Evolutionary conservation across 441 rosid genomes (phyloP).

Genomic region (Pelargonium exstipulatum): DNA sequence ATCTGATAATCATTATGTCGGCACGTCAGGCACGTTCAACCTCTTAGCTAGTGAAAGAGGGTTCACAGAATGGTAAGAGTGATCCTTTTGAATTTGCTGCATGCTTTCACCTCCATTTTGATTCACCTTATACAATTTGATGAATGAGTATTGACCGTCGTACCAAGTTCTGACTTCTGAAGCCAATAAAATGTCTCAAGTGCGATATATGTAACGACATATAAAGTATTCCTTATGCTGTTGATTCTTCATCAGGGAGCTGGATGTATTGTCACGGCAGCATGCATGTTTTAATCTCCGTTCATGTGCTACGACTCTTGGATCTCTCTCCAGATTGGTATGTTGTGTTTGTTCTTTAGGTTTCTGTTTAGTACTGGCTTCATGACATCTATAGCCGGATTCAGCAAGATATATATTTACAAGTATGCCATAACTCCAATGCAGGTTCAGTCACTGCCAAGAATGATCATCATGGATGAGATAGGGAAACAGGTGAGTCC

Average conservation of each 20-base stretch:
- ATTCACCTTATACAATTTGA: background rate
- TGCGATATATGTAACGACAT: too few relatives aligned
- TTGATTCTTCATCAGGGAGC: conserved; percentile 55
- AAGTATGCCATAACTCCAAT: conserved; percentile 21
- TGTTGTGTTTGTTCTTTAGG: conserved; percentile 5
- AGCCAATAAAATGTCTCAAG: too few relatives aligned
- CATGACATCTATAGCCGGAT: conserved; percentile 7
- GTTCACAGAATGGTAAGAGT: conserved; percentile 78
- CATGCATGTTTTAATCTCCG: conserved; percentile 79
- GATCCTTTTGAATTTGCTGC: background rate
- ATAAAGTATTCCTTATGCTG: conserved; percentile 5
- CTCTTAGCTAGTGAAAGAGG: conserved; percentile 73
- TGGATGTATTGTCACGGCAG: conserved; percentile 78
- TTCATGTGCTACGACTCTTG: conserved; percentile 81
- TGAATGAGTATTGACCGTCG: too few relatives aligned
- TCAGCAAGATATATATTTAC: conserved; percentile 13
- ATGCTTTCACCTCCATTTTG: background rate
- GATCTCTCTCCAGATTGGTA: conserved; percentile 92
- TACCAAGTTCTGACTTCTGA: too few relatives aligned
- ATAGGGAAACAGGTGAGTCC: conserved; percentile 81
- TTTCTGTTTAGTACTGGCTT: background rate
- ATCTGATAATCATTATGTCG: conserved; percentile 45
- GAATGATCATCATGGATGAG: conserved; percentile 96
- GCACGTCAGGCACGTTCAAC: conserved; percentile 50
- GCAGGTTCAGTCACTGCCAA: conserved; percentile 94